Evolutionary conservation across 225 moss, liverwort and hornwort species (phyloP), one percentile per base, ranked within the genome.

Genomic region (Bryum argenteum): DNA sequence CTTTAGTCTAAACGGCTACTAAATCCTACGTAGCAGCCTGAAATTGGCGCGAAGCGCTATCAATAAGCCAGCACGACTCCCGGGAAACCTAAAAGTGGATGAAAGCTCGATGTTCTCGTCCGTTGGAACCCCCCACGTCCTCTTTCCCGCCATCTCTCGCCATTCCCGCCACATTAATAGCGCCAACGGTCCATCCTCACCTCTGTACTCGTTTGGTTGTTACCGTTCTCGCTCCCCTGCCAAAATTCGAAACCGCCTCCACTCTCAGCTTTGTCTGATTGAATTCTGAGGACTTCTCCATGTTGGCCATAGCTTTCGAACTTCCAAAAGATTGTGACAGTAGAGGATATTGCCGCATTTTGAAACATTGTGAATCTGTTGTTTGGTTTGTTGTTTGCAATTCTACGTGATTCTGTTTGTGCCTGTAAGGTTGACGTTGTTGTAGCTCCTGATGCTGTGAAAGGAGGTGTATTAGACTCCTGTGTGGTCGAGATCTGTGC

Each of bases 161-260:
- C 3, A 0, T 48, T 83, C 83, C 70, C 83, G 80, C 83, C 83
- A 71, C 65, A 45, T 44, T 58, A 72, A 65, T 65, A 69, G 59
- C 72, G 28, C 70, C 58, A 69, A 68, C 69, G 67, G 79, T n/a
- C 26, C 23, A 33, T 61, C 41, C 20, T 40, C 10, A 5, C 9
- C 7, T 8, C 48, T 56, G 22, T 8, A 14, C 39, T 61, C 52
- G 33, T 41, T 52, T 11, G 47, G 53, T 23, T 50, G 23, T 61
- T 24, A 55, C 71, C 67, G 41, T 70, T 53, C 13, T 11, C 42
- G 47, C 39, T 16, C 10, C 56, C 65, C 37, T 33, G 33, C 2
- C 33, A 33, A 33, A 33, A 33, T 33, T 52, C 39, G 12, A 52
- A 21, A 38, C 63, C 0, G 8, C 11, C 5, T 7, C 14, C 59